phyloP scores from a whole-genome alignment of 441 rosid species.

The Melastoma candidum region DNA sequence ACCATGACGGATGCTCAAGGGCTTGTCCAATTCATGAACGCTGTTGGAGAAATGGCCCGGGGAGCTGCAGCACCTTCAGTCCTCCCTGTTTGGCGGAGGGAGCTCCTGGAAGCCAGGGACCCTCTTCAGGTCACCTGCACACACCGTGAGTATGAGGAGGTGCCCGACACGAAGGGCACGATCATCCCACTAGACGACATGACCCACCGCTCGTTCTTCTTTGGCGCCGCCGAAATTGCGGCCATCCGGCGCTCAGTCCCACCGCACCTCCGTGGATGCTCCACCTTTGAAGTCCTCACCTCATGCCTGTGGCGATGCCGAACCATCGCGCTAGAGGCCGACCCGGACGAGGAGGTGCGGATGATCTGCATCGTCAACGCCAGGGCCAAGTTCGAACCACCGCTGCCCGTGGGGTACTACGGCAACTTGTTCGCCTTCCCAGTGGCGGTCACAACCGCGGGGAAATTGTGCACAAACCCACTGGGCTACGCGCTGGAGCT shows the following conservation, averaged over 20 bases:
- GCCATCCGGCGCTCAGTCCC: too few species aligned
- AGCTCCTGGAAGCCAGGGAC: conserved; percentile 11
- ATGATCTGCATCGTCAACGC: conserved; percentile 14
- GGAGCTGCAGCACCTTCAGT: not conserved
- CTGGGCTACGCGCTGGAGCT: conserved; percentile 8
- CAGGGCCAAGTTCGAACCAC: conserved; percentile 8
- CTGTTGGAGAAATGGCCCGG: conserved; percentile 10
- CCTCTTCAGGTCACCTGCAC: conserved; percentile 6
- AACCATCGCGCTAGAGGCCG: conserved; percentile 21
- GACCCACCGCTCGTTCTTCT: too few species aligned
- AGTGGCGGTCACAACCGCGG: conserved; percentile 7
- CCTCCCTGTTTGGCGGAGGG: conserved; percentile 11
- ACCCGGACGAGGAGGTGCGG: conserved; percentile 26
- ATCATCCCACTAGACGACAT: too few species aligned
- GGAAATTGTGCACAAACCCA: conserved; percentile 8
- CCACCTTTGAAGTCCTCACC: conserved; percentile 23
- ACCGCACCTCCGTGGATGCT: conserved; percentile 5
- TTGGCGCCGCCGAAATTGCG: too few species aligned
- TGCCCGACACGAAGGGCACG: too few species aligned
- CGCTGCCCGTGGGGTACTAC: not conserved
- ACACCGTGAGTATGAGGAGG: conserved; percentile 1
- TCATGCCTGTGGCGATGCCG: conserved; percentile 40
- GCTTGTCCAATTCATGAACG: conserved; percentile 5
- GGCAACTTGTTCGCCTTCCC: conserved; percentile 12
- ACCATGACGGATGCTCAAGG: conserved; percentile 10